Percentiles rank a stretch among this genome's conserved stretches.
Evolutionary conservation across 495 filamentous ascomycete genomes (phyloP).

Genomic region (Letharia lupina): DNA sequence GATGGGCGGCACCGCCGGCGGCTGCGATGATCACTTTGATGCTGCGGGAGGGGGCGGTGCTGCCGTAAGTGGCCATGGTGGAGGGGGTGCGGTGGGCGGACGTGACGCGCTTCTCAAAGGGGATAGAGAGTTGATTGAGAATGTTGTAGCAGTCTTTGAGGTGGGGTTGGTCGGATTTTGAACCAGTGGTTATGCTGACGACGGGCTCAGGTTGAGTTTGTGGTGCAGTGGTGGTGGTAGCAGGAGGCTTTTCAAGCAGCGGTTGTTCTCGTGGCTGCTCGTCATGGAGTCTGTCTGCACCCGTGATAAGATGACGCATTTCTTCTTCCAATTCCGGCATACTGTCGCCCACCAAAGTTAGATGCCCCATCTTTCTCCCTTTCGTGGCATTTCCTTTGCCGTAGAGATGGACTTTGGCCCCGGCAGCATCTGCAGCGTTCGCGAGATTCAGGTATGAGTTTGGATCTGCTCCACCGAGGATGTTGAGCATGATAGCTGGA

Average conservation of each 20-base stretch:
- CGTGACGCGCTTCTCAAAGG: slow-evolving; percentile 72
- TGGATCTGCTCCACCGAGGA: slow-evolving; percentile 67
- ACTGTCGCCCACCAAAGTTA: slow-evolving; percentile 63
- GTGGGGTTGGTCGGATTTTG: slow-evolving; percentile 81
- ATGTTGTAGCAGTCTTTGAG: slow-evolving; percentile 70
- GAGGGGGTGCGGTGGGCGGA: slow-evolving; percentile 90
- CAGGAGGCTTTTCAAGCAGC: not conserved
- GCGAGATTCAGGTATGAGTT: slow-evolving; percentile 64
- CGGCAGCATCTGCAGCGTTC: slow-evolving; percentile 50
- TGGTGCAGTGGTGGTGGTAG: not conserved
- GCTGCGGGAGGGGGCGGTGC: slow-evolving; percentile 54
- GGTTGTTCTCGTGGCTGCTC: not conserved
- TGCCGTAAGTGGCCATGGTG: slow-evolving; percentile 71
- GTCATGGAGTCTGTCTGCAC: slow-evolving; percentile 56
- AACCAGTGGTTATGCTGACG: slow-evolving; percentile 88
- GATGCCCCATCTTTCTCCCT: slow-evolving; percentile 90
- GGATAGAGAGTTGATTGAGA: slow-evolving; percentile 65
- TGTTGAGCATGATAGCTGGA: slow-evolving; percentile 88
- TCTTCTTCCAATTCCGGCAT: slow-evolving; percentile 64
- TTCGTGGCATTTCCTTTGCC: slow-evolving; percentile 78
- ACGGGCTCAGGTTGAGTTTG: slow-evolving; percentile 41
- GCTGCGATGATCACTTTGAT: slow-evolving; percentile 92
- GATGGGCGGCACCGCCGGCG: slow-evolving; percentile 85
- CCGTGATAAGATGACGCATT: slow-evolving; percentile 57
- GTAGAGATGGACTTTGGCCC: slow-evolving; percentile 75